phyloP scores from a whole-genome alignment of 2,329 filamentous ascomycete species.

The Ceratocystis smalleyi region DNA sequence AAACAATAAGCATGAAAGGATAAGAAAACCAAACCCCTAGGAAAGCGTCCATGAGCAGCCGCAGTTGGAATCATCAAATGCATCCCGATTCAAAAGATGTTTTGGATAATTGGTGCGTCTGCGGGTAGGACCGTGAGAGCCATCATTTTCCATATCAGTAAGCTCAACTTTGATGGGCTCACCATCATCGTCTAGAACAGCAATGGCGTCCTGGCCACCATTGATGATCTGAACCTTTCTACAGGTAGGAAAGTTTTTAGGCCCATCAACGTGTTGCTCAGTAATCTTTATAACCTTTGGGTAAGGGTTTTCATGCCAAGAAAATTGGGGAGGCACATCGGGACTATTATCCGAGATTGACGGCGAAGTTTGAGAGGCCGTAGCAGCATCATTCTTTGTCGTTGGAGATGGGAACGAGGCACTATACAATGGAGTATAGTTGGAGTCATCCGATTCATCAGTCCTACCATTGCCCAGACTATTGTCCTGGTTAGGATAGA shows the following conservation, averaged over 20 bases:
- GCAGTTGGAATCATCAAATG: not conserved
- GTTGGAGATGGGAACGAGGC: conserved; percentile 15
- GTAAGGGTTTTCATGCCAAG: conserved; percentile 23
- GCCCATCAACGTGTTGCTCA: conserved; percentile 32
- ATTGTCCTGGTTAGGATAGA: conserved; percentile 39
- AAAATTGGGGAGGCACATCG: not conserved
- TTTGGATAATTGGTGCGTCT: not conserved
- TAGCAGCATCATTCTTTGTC: not conserved
- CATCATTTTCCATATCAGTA: conserved; percentile 24
- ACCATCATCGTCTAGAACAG: conserved; percentile 26
- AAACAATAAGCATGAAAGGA: not conserved
- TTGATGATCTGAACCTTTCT: conserved; percentile 33
- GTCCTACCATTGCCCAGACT: conserved; percentile 22
- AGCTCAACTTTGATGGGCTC: conserved; percentile 31
- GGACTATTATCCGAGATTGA: not conserved
- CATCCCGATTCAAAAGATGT: not conserved
- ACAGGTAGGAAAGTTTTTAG: conserved; percentile 25
- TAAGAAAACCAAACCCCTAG: conserved; percentile 3
- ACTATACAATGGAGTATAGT: conserved; percentile 3
- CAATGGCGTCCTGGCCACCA: conserved; percentile 25
- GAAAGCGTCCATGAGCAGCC: conserved; percentile 14
- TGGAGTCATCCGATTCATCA: not conserved
- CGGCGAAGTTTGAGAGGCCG: not conserved
- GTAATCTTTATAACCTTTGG: conserved; percentile 40
- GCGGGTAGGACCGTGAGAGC: not conserved